Evolutionary conservation across 2,329 filamentous ascomycete species (phyloP).

Genomic region (Xylariaceae sp.): DNA sequence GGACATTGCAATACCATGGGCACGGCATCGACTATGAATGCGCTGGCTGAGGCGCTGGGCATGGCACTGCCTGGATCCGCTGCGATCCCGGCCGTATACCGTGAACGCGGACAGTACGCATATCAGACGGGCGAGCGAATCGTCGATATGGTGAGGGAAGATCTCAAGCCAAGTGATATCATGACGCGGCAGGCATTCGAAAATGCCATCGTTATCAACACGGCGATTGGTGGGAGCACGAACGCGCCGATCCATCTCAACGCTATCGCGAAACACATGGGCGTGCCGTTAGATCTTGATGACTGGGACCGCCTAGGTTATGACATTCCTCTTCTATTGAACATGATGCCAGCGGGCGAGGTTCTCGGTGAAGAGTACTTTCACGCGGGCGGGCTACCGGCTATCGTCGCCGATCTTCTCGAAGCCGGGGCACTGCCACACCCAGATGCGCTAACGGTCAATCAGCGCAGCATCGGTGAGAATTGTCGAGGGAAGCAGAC

Average conservation of each 20-base stretch:
- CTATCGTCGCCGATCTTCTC: conserved; percentile 50
- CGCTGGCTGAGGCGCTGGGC: conserved; percentile 48
- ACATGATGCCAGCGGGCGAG: conserved; percentile 52
- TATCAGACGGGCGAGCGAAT: conserved; percentile 47
- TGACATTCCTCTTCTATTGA: conserved; percentile 47
- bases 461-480: conserved; percentile 41
- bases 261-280: conserved; percentile 51
- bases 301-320: conserved; percentile 52
- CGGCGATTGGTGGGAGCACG: conserved; percentile 53
- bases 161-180: conserved; percentile 50
- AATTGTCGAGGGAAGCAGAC: conserved; percentile 42
- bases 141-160: conserved; percentile 46
- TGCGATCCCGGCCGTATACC: conserved; percentile 48
- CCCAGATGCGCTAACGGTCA: conserved; percentile 40
- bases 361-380: conserved; percentile 52
- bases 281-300: conserved; percentile 45
- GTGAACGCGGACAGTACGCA: conserved; percentile 43
- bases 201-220: conserved; percentile 52
- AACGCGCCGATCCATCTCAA: conserved; percentile 55
- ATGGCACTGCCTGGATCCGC: conserved; percentile 50
- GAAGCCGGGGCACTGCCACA: conserved; percentile 43
- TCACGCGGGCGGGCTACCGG: conserved; percentile 49
- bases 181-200: conserved; percentile 53
- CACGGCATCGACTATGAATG: conserved; percentile 51
- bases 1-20: conserved; percentile 53